Conservation (phyloP, 2,329 filamentous ascomycete species). For the Pyricularia sp. region DNA sequence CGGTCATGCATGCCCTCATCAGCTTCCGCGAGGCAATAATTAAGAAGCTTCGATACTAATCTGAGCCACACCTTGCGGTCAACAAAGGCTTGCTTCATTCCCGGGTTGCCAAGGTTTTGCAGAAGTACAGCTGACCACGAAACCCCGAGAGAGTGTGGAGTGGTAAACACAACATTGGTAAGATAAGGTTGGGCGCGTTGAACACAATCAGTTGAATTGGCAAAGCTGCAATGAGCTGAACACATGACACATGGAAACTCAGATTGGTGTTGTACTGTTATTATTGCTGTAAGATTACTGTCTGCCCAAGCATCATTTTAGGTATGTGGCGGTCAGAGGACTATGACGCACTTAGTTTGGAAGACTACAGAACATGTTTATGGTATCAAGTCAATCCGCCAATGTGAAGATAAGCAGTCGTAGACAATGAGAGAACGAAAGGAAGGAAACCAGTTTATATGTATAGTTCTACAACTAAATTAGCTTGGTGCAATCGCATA, state of each 20-base stretch:
- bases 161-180: not conserved
- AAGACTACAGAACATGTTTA: not conserved
- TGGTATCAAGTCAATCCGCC: not conserved
- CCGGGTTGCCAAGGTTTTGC: not conserved
- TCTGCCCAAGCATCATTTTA: not conserved
- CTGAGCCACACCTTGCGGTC: not conserved
- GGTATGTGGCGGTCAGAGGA: not conserved
- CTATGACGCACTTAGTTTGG: not conserved
- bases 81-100: not conserved
- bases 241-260: not conserved
- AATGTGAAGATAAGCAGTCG: too few relatives aligned
- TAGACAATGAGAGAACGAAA: not conserved
- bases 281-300: not conserved
- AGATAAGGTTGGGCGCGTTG: not conserved
- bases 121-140: not conserved
- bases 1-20: constrained; percentile 38
- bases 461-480: not conserved
- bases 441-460: not conserved
- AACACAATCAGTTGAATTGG: not conserved
- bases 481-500: not conserved
- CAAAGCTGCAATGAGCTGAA: not conserved
- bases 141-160: not conserved
- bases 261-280: not conserved
- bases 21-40: constrained; percentile 33
- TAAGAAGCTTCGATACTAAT: constrained; percentile 12